Evolutionary conservation across 1,139 yeast species (phyloP).

Genomic region (Lodderomyces metapsilosis): DNA sequence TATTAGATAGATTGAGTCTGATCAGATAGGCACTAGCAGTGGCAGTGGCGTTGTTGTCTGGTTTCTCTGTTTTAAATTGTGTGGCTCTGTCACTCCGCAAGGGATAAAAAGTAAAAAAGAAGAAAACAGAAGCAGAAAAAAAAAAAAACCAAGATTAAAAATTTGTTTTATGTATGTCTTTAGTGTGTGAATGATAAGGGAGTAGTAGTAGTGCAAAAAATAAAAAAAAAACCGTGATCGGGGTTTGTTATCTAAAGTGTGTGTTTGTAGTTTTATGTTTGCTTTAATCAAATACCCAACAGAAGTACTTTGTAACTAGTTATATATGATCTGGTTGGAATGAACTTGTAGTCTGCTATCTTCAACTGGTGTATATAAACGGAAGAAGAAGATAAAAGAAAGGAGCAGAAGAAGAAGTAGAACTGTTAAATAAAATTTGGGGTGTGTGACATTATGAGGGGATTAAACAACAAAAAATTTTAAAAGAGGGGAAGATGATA

Average conservation of each 20-base stretch:
- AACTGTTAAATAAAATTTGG: too few species aligned
- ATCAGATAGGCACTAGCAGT: background rate
- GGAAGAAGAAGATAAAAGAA: background rate
- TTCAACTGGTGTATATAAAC: too few species aligned
- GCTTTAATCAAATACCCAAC: too few species aligned
- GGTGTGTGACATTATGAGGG: too few species aligned
- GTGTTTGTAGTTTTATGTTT: too few species aligned
- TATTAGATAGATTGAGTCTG: background rate
- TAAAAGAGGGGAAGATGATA: too few species aligned
- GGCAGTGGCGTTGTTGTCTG: background rate
- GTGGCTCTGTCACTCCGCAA: background rate
- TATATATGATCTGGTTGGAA: too few species aligned
- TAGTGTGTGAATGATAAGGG: background rate
- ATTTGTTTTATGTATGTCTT: too few species aligned
- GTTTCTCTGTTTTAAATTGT: background rate
- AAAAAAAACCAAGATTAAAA: background rate
- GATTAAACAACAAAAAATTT: too few species aligned
- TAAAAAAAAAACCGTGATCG: constrained; percentile 3
- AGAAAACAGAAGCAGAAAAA: background rate
- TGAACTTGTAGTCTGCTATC: too few species aligned
- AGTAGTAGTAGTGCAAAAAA: background rate
- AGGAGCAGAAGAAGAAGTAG: background rate
- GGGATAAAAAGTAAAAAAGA: background rate
- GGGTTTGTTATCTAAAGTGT: background rate
- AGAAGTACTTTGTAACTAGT: too few species aligned